Percentiles rank a stretch among this genome's conserved stretches.
These are phyloP conservation scores for Cylindrodendrum hubeiense DNA, from an alignment of 2,329 filamentous ascomycete species.

Conservation along the genomic window DNA sequence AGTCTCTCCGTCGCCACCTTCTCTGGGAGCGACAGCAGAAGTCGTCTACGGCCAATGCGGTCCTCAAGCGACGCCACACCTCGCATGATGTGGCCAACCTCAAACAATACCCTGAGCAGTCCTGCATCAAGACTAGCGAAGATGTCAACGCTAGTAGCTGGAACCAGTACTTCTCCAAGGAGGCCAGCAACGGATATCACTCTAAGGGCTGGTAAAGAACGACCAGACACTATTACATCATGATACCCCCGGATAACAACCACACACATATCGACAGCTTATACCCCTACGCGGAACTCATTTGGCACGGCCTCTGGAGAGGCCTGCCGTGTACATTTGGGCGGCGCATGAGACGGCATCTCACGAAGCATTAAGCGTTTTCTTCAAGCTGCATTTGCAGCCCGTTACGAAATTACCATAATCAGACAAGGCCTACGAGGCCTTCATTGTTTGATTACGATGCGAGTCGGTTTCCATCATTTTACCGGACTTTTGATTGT, in stretches of 20 bases:
- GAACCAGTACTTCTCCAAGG: slow-evolving; percentile 89
- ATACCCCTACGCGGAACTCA: slow-evolving; percentile 34
- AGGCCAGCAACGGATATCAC: slow-evolving; percentile 67
- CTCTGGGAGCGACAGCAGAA: slow-evolving; percentile 97
- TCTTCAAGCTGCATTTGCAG: slow-evolving; percentile 39
- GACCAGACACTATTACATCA: slow-evolving; percentile 11
- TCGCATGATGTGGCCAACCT: slow-evolving; percentile 92
- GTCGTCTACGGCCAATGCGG: slow-evolving; percentile 87
- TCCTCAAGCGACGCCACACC: slow-evolving; percentile 90
- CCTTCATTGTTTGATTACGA: slow-evolving; percentile 11
- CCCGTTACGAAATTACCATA: slow-evolving; percentile 22
- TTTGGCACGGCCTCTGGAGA: slow-evolving; percentile 26
- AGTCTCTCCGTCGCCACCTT: slow-evolving; percentile 90
- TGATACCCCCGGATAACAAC: slow-evolving; percentile 20
- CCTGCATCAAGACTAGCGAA: slow-evolving; percentile 69
- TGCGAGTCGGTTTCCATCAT: slow-evolving; percentile 21
- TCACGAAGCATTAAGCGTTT: slow-evolving; percentile 45
- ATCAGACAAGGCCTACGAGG: slow-evolving; percentile 16
- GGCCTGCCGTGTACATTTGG: slow-evolving; percentile 44
- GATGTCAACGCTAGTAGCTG: slow-evolving; percentile 78
- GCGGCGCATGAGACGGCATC: slow-evolving; percentile 46
- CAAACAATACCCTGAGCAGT: slow-evolving; percentile 80
- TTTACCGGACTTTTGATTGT: slow-evolving; percentile 25
- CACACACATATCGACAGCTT: slow-evolving; percentile 36
- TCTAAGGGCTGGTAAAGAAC: slow-evolving; percentile 56